Evolutionary conservation across 768 basidiomycete genomes (phyloP).

Genomic region (Solioccasus polychromus): DNA sequence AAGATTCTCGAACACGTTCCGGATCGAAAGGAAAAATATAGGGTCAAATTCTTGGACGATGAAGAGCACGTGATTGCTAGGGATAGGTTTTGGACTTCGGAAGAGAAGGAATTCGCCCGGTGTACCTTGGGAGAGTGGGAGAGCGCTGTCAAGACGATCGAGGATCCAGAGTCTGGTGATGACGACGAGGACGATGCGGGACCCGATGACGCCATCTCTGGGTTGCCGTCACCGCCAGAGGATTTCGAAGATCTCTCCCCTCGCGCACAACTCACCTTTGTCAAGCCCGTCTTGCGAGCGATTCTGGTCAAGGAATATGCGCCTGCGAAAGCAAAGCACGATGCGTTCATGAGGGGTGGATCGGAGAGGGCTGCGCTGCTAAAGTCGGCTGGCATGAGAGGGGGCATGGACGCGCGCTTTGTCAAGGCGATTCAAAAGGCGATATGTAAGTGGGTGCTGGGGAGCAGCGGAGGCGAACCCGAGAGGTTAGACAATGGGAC

Average conservation of each 20-base stretch:
- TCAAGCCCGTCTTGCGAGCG: conserved; percentile 59
- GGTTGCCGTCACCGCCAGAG: conserved; percentile 42
- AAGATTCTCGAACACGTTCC: conserved; percentile 49
- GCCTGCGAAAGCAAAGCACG: conserved; percentile 51
- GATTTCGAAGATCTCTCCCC: conserved; percentile 51
- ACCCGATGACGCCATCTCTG: conserved; percentile 8
- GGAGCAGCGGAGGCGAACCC: conserved; percentile 11
- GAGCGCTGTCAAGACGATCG: conserved; percentile 35
- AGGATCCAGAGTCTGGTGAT: conserved; percentile 29
- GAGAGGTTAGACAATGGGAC: conserved; percentile 5
- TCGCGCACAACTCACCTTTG: conserved; percentile 59
- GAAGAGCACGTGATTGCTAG: conserved; percentile 40
- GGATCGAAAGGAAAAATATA: conserved; percentile 45
- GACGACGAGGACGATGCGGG: conserved; percentile 34
- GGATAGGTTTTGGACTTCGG: conserved; percentile 54
- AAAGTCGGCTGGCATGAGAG: conserved; percentile 35
- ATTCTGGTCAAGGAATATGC: conserved; percentile 54
- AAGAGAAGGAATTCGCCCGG: conserved; percentile 57
- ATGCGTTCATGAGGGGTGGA: conserved; percentile 58
- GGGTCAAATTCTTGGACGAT: conserved; percentile 58
- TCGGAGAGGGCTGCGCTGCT: conserved; percentile 36
- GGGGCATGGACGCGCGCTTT: conserved; percentile 37
- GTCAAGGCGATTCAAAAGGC: conserved; percentile 35
- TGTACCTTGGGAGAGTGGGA: conserved; percentile 63
- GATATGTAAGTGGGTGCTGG: conserved; percentile 29